phyloP scores from a whole-genome alignment of 2,329 filamentous ascomycete species.

The Ceratocystis alfenasii region DNA sequence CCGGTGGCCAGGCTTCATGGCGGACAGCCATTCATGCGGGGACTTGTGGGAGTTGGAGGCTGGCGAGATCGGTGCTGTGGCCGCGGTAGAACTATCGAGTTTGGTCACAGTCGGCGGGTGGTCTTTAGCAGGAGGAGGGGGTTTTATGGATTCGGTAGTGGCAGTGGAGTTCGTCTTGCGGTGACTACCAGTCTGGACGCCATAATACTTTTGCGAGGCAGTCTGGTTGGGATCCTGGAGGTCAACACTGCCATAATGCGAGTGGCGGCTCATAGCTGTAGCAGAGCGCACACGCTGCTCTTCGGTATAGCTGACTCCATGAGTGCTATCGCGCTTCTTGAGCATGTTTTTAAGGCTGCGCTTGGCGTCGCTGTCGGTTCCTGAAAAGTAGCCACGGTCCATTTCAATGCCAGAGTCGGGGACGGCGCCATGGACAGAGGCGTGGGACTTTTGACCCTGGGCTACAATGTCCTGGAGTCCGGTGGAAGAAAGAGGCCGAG shows the following conservation, averaged over 20 bases:
- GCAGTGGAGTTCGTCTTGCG: slow-evolving; percentile 50
- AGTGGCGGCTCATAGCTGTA: slow-evolving; percentile 58
- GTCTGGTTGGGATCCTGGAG: slow-evolving; percentile 47
- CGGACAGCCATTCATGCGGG: slow-evolving; percentile 45
- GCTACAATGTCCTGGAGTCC: slow-evolving; percentile 35
- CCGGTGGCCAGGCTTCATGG: slow-evolving; percentile 35
- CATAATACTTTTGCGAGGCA: slow-evolving; percentile 61
- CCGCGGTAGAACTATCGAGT: slow-evolving; percentile 37
- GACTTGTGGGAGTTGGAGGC: slow-evolving; percentile 35
- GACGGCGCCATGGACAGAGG: slow-evolving; percentile 25
- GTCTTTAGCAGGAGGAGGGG: slow-evolving; percentile 43
- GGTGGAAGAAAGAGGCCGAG: slow-evolving; percentile 41
- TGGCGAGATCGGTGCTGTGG: slow-evolving; percentile 35
- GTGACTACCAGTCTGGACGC: slow-evolving; percentile 35
- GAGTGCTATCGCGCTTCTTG: slow-evolving; percentile 54
- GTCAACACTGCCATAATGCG: slow-evolving; percentile 66
- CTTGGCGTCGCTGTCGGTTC: slow-evolving; percentile 61
- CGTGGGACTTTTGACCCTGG: slow-evolving; percentile 25
- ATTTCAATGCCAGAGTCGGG: slow-evolving; percentile 48
- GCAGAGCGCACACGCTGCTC: slow-evolving; percentile 57
- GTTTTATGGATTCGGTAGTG: slow-evolving; percentile 44
- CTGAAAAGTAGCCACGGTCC: slow-evolving; percentile 88
- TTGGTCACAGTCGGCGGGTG: slow-evolving; percentile 48
- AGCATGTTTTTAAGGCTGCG: slow-evolving; percentile 60
- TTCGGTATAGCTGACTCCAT: slow-evolving; percentile 52